Percentiles rank a stretch among this genome's conserved stretches.
Conservation (phyloP, 345 rosid genomes). For the Rhizophora mangle region DNA sequence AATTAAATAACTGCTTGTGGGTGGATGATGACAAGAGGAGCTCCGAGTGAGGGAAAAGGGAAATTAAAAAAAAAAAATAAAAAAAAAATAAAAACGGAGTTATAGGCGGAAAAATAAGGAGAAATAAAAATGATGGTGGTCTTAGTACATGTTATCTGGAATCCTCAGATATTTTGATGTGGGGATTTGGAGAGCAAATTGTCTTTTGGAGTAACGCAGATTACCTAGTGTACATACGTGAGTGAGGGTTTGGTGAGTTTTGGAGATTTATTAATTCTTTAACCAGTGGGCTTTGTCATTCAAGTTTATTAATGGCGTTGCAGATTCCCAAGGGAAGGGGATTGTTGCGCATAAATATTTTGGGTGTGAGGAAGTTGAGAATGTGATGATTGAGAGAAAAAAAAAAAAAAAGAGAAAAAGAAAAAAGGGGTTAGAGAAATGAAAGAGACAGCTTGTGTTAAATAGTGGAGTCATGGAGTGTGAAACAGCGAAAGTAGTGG, state of each 20-base stretch:
- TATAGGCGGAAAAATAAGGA: background rate
- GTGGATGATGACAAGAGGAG: conserved; percentile 62
- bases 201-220: conserved; percentile 39
- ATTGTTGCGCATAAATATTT: conserved; percentile 18
- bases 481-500: conserved; percentile 22
- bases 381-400: conserved; percentile 6
- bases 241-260: conserved; percentile 45
- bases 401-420: background rate
- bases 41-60: conserved; percentile 34
- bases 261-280: conserved; percentile 35
- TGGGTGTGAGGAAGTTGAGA: conserved; percentile 29
- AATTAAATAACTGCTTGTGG: conserved; percentile 59
- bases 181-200: conserved; percentile 38
- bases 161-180: conserved; percentile 47
- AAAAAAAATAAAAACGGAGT: too few species aligned
- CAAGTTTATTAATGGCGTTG: conserved; percentile 40
- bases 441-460: conserved; percentile 10
- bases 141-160: conserved; percentile 26
- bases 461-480: conserved; percentile 28
- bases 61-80: background rate
- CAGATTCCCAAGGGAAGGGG: conserved; percentile 92
- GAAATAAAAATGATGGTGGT: conserved; percentile 26
- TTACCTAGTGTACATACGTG: conserved; percentile 23
- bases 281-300: conserved; percentile 52
- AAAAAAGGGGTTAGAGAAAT: too few species aligned